These are phyloP conservation scores for Aspergillus novoparasiticus DNA, from an alignment of 2,329 filamentous ascomycete species.

Conservation along the genomic window DNA sequence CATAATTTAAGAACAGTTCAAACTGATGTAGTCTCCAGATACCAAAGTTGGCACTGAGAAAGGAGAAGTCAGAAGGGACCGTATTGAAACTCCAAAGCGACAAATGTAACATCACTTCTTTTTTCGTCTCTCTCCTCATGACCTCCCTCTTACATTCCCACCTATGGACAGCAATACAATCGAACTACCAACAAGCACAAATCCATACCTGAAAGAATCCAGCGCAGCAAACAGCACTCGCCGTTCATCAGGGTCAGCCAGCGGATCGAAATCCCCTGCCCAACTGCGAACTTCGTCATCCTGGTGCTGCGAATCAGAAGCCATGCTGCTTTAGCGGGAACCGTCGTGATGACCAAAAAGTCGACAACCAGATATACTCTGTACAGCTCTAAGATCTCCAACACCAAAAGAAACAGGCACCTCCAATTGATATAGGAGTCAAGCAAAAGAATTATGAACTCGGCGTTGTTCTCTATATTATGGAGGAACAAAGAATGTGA, in stretches of 20 bases:
- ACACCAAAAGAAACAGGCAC: background rate
- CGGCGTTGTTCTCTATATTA: background rate
- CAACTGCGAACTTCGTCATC: conserved; percentile 44
- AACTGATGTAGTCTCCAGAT: background rate
- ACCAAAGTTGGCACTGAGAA: background rate
- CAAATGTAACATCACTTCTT: background rate
- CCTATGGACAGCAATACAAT: background rate
- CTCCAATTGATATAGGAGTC: background rate
- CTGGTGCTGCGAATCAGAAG: conserved; percentile 12
- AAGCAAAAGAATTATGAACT: background rate
- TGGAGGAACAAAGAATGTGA: background rate
- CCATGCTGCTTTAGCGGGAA: conserved; percentile 8
- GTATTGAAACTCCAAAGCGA: background rate
- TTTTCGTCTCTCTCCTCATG: background rate
- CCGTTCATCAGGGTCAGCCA: conserved; percentile 77
- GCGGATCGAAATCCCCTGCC: conserved; percentile 65
- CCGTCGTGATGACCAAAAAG: background rate
- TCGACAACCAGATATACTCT: background rate
- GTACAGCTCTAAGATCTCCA: background rate
- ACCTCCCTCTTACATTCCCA: background rate
- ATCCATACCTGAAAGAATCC: conserved; percentile 77
- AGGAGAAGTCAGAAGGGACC: too few relatives aligned
- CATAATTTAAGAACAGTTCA: background rate
- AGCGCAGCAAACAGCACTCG: conserved; percentile 78
- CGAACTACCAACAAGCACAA: background rate